phyloP scores from a whole-genome alignment of 441 rosid genomes.

The Flueggea neowawraea region DNA sequence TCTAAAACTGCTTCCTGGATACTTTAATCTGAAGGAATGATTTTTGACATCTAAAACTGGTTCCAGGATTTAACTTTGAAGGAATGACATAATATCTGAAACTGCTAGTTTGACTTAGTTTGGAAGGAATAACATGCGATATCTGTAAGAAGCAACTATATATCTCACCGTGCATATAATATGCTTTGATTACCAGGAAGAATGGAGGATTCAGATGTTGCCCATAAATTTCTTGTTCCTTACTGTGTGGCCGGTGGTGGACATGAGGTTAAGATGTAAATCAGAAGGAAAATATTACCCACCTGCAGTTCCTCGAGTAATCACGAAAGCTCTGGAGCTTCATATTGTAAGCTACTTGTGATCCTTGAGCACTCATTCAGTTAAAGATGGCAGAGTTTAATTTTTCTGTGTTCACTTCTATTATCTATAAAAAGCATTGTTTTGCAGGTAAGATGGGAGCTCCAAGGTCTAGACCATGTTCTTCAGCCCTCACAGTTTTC shows the following conservation, averaged over 20 bases:
- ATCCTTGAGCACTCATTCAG: background rate
- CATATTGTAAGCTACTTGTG: conserved; percentile 48
- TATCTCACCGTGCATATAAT: background rate
- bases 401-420: conserved; percentile 1
- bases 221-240: conserved; percentile 74
- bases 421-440: background rate
- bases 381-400: no score
- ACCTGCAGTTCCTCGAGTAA: conserved; percentile 46
- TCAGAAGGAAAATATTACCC: conserved; percentile 70
- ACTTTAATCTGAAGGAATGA: no score
- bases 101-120: no score
- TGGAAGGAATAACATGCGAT: no score
- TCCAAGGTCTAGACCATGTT: conserved; percentile 59
- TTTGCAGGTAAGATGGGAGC: conserved; percentile 80
- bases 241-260: conserved; percentile 75
- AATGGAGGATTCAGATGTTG: conserved; percentile 90
- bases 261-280: conserved; percentile 75
- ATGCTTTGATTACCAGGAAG: conserved; percentile 43
- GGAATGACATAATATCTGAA: no score
- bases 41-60: no score
- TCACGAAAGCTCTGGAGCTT: conserved; percentile 74
- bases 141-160: no score
- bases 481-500: conserved; percentile 65
- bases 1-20: no score
- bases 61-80: no score